Base-by-base conservation (phyloP, 2,329 filamentous ascomycete species). In the Aspergillus costaricaensis region DNA sequence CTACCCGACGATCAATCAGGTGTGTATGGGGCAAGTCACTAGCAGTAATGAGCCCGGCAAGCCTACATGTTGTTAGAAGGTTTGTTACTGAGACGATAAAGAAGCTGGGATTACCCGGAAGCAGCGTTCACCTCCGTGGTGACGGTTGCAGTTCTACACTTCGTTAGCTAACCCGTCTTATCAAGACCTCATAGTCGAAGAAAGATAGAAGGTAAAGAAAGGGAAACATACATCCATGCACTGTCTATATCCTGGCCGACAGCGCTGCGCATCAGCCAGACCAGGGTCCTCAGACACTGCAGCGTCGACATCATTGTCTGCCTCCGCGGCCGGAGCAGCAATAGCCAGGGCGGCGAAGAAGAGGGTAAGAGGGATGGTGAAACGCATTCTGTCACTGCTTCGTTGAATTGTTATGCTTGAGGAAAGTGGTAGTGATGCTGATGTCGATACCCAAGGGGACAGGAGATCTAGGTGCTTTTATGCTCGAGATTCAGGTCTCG, bases 1-100 rank as follows among this genome's bases (percentile, higher is more conserved):
- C 27, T 30, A 30, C 27, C 27, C 27, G 4, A 30, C 27, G 5
- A 57, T 50, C 25, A 15, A 36, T 21, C n/a, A n/a, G 17, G 6
- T 23, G 6, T 21, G 14, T 7, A 25, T 15, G 12, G 14, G 23
- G 2, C 36, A 12, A 30, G 1, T 41, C 17, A 48, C 25, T 53
- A 15, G 14, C 56, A 58, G n/a, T 58, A 58, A 23, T 58, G 56
- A n/a, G 27, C 23, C 23, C 27, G 47, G 14, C 56, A 58, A 14
- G 56, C 56, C 56, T 58, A 39, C 0, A 32, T n/a, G 1, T 19
- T 27, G 14, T 9, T 25, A n/a, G 17, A 4, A 6, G 2, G 4
- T 5, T 4, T 47, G 14, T 10, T 2, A n/a, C 21, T n/a, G 12
- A 15, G 15, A 36, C 6, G 5, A 44, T 3, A 15, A 27, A 47